A percentile compares a stretch with the other conserved stretches of the same genome.
phyloP scores from a whole-genome alignment of 805 yeast species.

The Ogataea corticis region DNA sequence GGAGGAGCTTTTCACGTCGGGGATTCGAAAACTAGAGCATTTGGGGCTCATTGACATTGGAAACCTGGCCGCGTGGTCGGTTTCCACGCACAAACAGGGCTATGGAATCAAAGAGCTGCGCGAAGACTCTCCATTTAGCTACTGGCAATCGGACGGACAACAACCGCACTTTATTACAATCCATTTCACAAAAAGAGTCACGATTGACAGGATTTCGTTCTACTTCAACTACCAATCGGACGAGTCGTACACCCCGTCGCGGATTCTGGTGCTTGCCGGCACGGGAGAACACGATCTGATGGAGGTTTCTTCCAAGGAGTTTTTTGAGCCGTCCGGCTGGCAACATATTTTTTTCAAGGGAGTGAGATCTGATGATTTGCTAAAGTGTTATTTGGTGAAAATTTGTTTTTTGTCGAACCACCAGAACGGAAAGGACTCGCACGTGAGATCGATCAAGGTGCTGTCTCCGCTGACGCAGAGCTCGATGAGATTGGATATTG shows the following conservation, averaged over 20 bases:
- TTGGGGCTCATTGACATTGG: constrained; percentile 73
- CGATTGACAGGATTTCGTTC: constrained; percentile 64
- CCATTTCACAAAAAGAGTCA: constrained; percentile 76
- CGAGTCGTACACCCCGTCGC: constrained; percentile 90
- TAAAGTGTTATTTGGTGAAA: constrained; percentile 68
- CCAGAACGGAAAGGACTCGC: constrained; percentile 96
- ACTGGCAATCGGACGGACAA: constrained; percentile 95
- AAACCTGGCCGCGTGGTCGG: constrained; percentile 78
- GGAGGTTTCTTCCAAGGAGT: constrained; percentile 59
- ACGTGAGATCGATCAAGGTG: constrained; percentile 72
- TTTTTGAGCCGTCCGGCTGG: constrained; percentile 80
- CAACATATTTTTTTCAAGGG: constrained; percentile 60
- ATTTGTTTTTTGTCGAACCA: constrained; percentile 72
- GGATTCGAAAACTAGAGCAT: constrained; percentile 55
- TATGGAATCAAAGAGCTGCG: constrained; percentile 71
- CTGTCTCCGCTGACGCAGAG: constrained; percentile 42
- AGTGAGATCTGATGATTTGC: constrained; percentile 51
- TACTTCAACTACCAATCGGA: constrained; percentile 72
- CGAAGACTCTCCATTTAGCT: constrained; percentile 68
- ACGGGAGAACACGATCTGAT: constrained; percentile 75
- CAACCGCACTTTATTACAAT: constrained; percentile 84
- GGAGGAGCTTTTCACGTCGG: constrained; percentile 32
- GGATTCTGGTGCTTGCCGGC: constrained; percentile 66
- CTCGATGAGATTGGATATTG: constrained; percentile 24
- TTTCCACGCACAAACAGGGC: constrained; percentile 74